These are phyloP conservation scores for Orbilia oligospora DNA, from an alignment of 2,329 filamentous ascomycete genomes.

Conservation along the genomic window DNA sequence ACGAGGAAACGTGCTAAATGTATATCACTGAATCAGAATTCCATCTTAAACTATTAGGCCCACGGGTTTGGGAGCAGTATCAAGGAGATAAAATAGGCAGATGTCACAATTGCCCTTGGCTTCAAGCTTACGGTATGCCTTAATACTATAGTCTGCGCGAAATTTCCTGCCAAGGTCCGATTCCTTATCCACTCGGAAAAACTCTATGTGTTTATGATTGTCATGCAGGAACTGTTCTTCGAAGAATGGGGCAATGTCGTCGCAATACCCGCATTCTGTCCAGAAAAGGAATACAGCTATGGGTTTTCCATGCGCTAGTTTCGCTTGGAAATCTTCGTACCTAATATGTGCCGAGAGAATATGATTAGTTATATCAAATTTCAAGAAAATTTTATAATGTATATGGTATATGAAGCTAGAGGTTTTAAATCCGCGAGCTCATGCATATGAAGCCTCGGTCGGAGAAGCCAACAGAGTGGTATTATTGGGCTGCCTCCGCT, in stretches of 20 bases:
- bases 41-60: too few relatives aligned
- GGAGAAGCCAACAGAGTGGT: background rate
- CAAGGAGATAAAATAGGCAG: background rate
- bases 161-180: conserved; percentile 23
- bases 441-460: conserved; percentile 17
- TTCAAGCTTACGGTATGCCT: conserved; percentile 34
- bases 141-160: conserved; percentile 17
- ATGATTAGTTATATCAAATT: conserved; percentile 4
- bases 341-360: background rate
- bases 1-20: conserved; percentile 35
- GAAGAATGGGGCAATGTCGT: conserved; percentile 32
- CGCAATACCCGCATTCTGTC: conserved; percentile 36
- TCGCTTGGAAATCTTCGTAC: conserved; percentile 11
- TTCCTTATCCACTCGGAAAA: conserved; percentile 24
- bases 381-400: background rate
- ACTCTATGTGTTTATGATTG: conserved; percentile 29
- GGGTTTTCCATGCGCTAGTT: background rate
- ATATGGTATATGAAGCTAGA: background rate
- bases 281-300: conserved; percentile 28
- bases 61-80: background rate
- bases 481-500: background rate
- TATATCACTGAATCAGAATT: background rate
- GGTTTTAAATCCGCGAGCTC: conserved; percentile 5
- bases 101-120: background rate
- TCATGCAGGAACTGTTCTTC: conserved; percentile 24